Percentiles rank a stretch among this genome's conserved stretches.
These are phyloP conservation scores for Paracorniculantispora psalliotae DNA, from an alignment of 2,329 filamentous ascomycete genomes.

Conservation along the genomic window DNA sequence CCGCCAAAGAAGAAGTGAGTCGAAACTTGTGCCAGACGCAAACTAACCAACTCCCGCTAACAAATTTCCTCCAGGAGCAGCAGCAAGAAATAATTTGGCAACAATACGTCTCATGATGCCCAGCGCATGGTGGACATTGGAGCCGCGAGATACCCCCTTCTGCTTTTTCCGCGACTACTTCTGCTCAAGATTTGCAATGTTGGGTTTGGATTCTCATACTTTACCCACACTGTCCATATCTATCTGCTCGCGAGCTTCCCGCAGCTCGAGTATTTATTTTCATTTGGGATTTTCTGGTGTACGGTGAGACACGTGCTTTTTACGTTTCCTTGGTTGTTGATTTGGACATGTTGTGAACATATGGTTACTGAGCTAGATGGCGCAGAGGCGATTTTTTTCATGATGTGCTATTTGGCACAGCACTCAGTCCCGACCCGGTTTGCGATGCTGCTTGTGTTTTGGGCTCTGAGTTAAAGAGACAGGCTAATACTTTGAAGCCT, in stretches of 20 bases:
- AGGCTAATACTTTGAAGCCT: background rate
- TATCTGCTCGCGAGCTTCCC: background rate
- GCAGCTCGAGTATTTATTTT: background rate
- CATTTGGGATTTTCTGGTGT: background rate
- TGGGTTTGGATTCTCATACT: background rate
- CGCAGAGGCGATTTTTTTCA: constrained; percentile 9
- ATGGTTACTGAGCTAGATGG: constrained; percentile 7
- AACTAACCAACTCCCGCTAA: background rate
- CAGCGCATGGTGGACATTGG: background rate
- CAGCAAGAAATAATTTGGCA: constrained; percentile 7
- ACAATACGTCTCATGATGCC: background rate
- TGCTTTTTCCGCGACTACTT: background rate
- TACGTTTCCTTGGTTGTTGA: background rate
- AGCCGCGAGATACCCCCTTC: background rate
- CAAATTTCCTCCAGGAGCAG: background rate
- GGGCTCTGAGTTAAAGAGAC: constrained; percentile 13
- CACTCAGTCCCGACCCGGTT: background rate
- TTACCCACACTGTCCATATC: background rate
- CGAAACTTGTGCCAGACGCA: background rate
- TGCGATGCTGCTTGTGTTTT: constrained; percentile 11
- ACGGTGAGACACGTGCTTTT: background rate
- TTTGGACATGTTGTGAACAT: background rate
- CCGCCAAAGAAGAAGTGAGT: constrained; percentile 28
- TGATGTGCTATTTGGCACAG: background rate
- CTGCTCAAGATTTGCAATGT: background rate